Evolutionary conservation across 2,329 filamentous ascomycete species (phyloP), one percentile per base, ranked within the genome.

Genomic region (Ophiobolus disseminans): DNA sequence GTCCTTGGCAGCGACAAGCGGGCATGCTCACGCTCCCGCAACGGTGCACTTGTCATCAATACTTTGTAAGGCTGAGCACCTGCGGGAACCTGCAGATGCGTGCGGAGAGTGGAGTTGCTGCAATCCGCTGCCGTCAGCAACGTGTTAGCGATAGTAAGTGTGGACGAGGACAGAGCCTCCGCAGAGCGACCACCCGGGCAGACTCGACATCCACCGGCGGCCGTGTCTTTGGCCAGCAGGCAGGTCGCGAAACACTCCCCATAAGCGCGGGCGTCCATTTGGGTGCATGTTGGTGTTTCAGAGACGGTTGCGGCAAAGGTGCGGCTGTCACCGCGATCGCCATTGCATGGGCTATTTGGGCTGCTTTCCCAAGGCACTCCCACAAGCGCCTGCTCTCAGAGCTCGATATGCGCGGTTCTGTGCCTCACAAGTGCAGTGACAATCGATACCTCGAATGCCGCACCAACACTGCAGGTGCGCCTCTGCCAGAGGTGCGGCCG

Each of bases 1-100:
- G 58, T 59, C 55, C 62, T 63, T 63, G 57, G 56, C 57, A 49
- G 40, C 44, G 45, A 57, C 53, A 55, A 45, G 47, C 47, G 45
- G 50, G 48, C 49, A 50, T 53, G 47, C 40, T 44, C 43, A 49
- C 53, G n/a, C 43, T 55, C 40, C 37, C 37, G 45, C 35, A 40
- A 50, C 41, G 46, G 38, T 41, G 55, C 51, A 58, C 49, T 57
- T 48, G 60, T 62, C 58, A 63, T 64, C 66, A 62, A 62, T 58
- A 58, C 43, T 56, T 43, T 50, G 53, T 65, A 66, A 60, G 65
- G 65, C 66, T 68, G 65, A 68, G 63, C 56, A 51, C 48, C 41
- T 40, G 42, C 39, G 50, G 47, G 55, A 46, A 56, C 58, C 55
- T 65, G 64, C 64, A 65, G 49, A 32, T 22, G 13, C 34, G 10